phyloP scores from a whole-genome alignment of 176 grass and related monocot species.

The Calamus simplicifolius region DNA sequence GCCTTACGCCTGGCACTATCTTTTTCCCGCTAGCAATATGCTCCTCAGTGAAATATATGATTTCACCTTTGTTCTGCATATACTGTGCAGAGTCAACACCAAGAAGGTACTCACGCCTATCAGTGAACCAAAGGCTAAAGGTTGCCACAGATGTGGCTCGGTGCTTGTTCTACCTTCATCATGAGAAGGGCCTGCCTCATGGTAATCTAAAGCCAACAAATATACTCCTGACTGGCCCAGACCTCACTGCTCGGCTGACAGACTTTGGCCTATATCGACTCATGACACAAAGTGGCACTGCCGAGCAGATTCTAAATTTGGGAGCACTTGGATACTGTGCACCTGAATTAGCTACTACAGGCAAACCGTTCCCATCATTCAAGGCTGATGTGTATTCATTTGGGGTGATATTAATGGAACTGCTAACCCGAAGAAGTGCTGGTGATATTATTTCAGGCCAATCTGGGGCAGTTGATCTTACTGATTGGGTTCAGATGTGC shows the following conservation, averaged over 20 bases:
- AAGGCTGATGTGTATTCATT: slow-evolving; percentile 90
- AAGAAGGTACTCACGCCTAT: slow-evolving; percentile 84
- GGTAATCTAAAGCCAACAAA: slow-evolving; percentile 94
- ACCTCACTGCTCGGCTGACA: slow-evolving; percentile 77
- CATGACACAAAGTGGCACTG: slow-evolving; percentile 55
- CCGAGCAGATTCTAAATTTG: slow-evolving; percentile 83
- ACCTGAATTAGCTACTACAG: slow-evolving; percentile 51
- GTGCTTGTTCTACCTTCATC: slow-evolving; percentile 70
- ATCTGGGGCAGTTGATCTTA: slow-evolving; percentile 80
- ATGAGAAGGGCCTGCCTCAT: slow-evolving; percentile 71
- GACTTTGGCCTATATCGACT: slow-evolving; percentile 79
- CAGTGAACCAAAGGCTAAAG: slow-evolving; percentile 64
- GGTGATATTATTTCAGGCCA: slow-evolving; percentile 98
- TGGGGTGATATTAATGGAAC: slow-evolving; percentile 75
- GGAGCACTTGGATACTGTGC: slow-evolving; percentile 79
- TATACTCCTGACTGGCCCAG: slow-evolving; percentile 81
- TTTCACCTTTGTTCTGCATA: not conserved
- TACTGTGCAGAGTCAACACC: slow-evolving; percentile 72
- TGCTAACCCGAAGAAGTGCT: slow-evolving; percentile 82
- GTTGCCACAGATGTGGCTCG: slow-evolving; percentile 68
- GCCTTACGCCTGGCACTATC: too few relatives aligned
- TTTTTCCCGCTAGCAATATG: too few relatives aligned
- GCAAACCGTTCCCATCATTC: slow-evolving; percentile 53
- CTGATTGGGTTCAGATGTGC: slow-evolving; percentile 99
- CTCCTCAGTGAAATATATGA: too few relatives aligned